Conservation (phyloP, 306 rosid species). For the Fragaria nilgerrensis region DNA sequence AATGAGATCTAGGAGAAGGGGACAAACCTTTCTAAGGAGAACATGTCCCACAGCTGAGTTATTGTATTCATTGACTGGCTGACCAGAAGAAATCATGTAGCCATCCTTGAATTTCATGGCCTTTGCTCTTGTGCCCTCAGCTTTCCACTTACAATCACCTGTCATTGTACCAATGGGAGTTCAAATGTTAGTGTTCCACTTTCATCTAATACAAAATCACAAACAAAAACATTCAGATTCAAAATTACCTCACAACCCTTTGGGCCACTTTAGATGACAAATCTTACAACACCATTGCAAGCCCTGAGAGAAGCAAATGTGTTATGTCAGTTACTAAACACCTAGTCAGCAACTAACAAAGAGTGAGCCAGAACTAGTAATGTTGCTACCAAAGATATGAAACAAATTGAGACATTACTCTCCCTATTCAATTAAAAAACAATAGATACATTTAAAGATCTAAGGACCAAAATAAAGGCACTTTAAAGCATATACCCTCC, state of each 20-base stretch:
- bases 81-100: conserved; percentile 92
- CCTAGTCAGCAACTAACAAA: neutral
- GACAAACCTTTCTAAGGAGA: conserved; percentile 80
- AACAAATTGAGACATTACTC: neutral
- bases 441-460: neutral
- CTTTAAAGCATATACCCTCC: conserved; percentile 9
- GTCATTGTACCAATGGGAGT: neutral
- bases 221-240: neutral
- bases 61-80: conserved; percentile 84
- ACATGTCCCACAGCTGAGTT: conserved; percentile 93
- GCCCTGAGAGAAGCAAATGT: conserved; percentile 31
- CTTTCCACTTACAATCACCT: conserved; percentile 89
- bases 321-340: neutral
- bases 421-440: neutral
- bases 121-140: conserved; percentile 88
- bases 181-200: neutral
- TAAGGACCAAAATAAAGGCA: neutral
- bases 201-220: neutral
- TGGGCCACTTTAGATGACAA: conserved; percentile 59
- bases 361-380: neutral
- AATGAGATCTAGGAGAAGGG: neutral
- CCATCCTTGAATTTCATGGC: conserved; percentile 97
- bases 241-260: conserved; percentile 56
- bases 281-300: conserved; percentile 55
- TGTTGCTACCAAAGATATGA: no score